Percentiles rank a stretch among this genome's conserved stretches.
Conservation (phyloP, 2,329 filamentous ascomycete genomes). For the Proliferodiscus dingleyae region DNA sequence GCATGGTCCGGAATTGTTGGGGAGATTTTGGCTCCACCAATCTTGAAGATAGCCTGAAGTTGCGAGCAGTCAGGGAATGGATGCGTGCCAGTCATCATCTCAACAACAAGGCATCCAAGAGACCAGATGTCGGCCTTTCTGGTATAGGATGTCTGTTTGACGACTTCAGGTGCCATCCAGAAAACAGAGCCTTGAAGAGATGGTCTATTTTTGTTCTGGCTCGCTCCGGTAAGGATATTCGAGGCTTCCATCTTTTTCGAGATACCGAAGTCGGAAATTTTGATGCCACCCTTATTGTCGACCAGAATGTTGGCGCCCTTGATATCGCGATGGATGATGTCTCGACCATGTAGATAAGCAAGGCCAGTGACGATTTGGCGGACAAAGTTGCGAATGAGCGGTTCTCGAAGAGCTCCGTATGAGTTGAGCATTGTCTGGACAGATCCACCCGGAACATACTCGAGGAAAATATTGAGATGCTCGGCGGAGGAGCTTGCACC, state of each 20-base stretch:
- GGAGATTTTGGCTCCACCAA: slow-evolving; percentile 79
- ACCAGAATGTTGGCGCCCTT: slow-evolving; percentile 98
- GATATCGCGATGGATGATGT: slow-evolving; percentile 98
- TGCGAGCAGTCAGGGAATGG: slow-evolving; percentile 97
- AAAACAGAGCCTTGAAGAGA: slow-evolving; percentile 97
- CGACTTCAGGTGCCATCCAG: slow-evolving; percentile 99
- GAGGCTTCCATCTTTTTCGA: slow-evolving; percentile 95
- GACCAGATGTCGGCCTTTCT: slow-evolving; percentile 99
- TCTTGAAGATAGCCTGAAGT: slow-evolving; percentile 97
- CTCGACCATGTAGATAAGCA: slow-evolving; percentile 85
- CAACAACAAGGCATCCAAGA: slow-evolving; percentile 89
- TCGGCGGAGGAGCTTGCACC: slow-evolving; percentile 89
- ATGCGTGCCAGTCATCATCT: slow-evolving; percentile 98
- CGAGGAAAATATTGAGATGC: slow-evolving; percentile 98
- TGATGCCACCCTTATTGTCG: slow-evolving; percentile 97
- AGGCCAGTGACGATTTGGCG: slow-evolving; percentile 90
- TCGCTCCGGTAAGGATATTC: slow-evolving; percentile 67
- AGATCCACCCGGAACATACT: slow-evolving; percentile 95
- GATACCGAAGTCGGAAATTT: slow-evolving; percentile 98
- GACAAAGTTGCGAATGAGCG: slow-evolving; percentile 92
- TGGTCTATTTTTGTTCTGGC: slow-evolving; percentile 62
- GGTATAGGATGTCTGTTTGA: slow-evolving; percentile 95
- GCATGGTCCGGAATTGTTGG: slow-evolving; percentile 85
- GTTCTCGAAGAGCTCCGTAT: slow-evolving; percentile 90
- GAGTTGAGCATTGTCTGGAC: slow-evolving; percentile 99